phyloP scores from a whole-genome alignment of 2,329 filamentous ascomycete genomes.

The Laburnicola sp. region DNA sequence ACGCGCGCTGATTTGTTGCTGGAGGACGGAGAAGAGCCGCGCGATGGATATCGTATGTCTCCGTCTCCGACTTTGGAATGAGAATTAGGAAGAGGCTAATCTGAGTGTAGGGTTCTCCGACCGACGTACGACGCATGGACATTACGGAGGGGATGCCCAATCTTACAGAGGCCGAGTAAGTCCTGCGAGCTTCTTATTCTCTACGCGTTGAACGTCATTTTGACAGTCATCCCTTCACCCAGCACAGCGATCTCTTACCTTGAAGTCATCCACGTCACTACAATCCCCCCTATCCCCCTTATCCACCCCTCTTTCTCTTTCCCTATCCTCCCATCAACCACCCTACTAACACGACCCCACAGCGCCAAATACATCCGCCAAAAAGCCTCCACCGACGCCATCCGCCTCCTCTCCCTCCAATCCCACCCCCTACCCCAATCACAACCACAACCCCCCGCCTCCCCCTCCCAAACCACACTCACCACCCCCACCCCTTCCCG shows the following conservation, averaged over 20 bases:
- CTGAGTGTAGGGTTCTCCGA: slow-evolving; percentile 29
- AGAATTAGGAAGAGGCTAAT: neutral
- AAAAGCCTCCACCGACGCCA: slow-evolving; percentile 35
- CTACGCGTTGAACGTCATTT: too few relatives aligned
- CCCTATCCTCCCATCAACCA: neutral
- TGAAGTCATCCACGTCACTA: too few relatives aligned
- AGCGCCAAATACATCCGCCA: slow-evolving; percentile 34
- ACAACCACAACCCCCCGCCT: slow-evolving; percentile 15
- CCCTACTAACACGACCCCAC: slow-evolving; percentile 5
- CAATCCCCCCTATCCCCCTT: neutral
- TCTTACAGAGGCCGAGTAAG: slow-evolving; percentile 36
- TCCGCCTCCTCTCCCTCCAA: slow-evolving; percentile 28
- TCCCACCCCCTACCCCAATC: slow-evolving; percentile 16
- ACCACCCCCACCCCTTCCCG: slow-evolving; percentile 22
- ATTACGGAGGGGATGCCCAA: slow-evolving; percentile 32
- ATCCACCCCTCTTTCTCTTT: neutral
- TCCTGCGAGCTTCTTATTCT: neutral
- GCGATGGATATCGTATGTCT: slow-evolving; percentile 27
- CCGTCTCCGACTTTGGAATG: neutral
- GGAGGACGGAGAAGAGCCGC: slow-evolving; percentile 21
- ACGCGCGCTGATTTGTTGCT: slow-evolving; percentile 32
- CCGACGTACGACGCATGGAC: slow-evolving; percentile 35
- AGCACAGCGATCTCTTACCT: too few relatives aligned
- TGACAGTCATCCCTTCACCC: too few relatives aligned
- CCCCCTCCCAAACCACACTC: slow-evolving; percentile 22